These are phyloP conservation scores for Trypanosoma cruzi DNA, from an alignment of 208 protist genomes.

Conservation along the genomic window DNA sequence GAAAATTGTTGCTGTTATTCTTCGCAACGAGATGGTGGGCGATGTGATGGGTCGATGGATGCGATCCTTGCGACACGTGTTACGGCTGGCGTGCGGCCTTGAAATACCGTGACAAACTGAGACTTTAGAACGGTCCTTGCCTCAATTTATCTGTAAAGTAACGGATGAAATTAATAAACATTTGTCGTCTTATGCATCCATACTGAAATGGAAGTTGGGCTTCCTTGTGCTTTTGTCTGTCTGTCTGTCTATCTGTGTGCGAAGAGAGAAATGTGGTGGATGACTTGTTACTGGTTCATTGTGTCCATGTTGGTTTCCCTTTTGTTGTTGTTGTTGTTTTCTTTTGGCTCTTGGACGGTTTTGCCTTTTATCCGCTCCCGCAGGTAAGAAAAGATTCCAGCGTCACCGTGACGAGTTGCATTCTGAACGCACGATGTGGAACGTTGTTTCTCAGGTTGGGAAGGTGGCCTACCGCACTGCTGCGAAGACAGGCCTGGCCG, in stretches of 20 bases:
- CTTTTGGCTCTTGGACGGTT: not conserved
- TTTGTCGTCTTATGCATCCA: not conserved
- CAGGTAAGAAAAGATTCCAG: not conserved
- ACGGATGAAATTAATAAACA: not conserved
- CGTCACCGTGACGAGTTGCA: not conserved
- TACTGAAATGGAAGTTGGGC: too few relatives aligned
- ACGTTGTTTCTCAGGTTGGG: constrained; percentile 63
- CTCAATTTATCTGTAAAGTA: not conserved
- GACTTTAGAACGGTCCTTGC: not conserved
- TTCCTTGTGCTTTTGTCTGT: constrained; percentile 5
- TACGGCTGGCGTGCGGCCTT: constrained; percentile 70
- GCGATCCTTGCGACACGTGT: constrained; percentile 82
- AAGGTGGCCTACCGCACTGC: constrained; percentile 78
- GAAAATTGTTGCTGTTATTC: constrained; percentile 65
- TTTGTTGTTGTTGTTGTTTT: not conserved
- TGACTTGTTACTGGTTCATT: not conserved
- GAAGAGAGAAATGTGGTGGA: not conserved
- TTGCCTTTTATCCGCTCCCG: not conserved
- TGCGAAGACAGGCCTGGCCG: constrained; percentile 71
- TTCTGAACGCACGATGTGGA: constrained; percentile 49
- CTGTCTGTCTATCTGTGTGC: not conserved
- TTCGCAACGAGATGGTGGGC: constrained; percentile 87
- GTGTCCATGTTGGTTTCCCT: not conserved
- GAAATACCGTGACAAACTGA: constrained; percentile 44
- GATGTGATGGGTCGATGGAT: constrained; percentile 89